Conservation (phyloP, 2,329 filamentous ascomycete genomes). For the Colletotrichum eleusines region DNA sequence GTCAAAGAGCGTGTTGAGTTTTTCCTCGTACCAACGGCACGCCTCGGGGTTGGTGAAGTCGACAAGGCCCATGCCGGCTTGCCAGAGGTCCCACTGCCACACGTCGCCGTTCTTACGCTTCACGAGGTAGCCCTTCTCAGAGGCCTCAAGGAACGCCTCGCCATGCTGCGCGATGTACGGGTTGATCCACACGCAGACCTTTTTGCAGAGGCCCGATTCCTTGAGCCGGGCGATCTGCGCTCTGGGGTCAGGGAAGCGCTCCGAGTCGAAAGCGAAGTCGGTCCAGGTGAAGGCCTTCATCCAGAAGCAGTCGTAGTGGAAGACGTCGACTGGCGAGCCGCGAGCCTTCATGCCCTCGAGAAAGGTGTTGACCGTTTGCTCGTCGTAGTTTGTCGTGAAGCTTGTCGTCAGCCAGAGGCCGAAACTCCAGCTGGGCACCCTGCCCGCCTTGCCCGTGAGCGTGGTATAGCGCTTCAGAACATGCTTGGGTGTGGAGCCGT, state of each 20-base stretch:
- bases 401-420: conserved; percentile 83
- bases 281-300: conserved; percentile 82
- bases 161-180: conserved; percentile 79
- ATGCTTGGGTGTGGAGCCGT: conserved; percentile 78
- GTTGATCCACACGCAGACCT: conserved; percentile 83
- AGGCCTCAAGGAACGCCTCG: conserved; percentile 73
- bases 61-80: conserved; percentile 80
- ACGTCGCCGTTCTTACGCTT: conserved; percentile 77
- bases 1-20: conserved; percentile 74
- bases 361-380: conserved; percentile 75
- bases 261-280: conserved; percentile 77
- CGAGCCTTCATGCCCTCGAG: conserved; percentile 76
- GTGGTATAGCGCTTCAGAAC: conserved; percentile 75
- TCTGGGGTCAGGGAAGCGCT: conserved; percentile 76
- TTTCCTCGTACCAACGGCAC: conserved; percentile 71
- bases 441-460: conserved; percentile 74
- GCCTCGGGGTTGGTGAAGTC: conserved; percentile 81
- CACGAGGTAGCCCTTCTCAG: conserved; percentile 75
- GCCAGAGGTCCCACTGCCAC: conserved; percentile 84
- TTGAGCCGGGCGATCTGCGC: conserved; percentile 75
- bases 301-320: conserved; percentile 85
- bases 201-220: conserved; percentile 68
- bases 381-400: conserved; percentile 80
- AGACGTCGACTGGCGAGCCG: conserved; percentile 75
- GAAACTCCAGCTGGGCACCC: conserved; percentile 79